Conservation (phyloP, 345 rosid species). For the Odontarrhena argentea region DNA sequence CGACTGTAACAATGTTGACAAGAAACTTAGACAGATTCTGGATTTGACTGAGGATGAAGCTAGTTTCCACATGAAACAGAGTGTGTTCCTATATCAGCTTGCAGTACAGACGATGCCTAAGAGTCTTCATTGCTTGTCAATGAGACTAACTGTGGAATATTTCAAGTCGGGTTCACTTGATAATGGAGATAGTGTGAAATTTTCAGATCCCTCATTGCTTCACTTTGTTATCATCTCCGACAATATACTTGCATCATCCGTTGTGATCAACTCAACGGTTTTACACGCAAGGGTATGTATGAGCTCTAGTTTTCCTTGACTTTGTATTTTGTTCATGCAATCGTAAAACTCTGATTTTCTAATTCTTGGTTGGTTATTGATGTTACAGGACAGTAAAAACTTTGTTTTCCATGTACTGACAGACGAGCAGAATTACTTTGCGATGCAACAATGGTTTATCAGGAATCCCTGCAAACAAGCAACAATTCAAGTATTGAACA, state of each 20-base stretch:
- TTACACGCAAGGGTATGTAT: conserved; percentile 64
- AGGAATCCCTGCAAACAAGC: conserved; percentile 68
- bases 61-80: conserved; percentile 79
- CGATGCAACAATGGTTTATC: conserved; percentile 87
- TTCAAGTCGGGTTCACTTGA: conserved; percentile 59
- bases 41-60: conserved; percentile 94
- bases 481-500: conserved; percentile 65
- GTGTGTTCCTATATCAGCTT: conserved; percentile 76
- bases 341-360: conserved; percentile 16
- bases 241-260: conserved; percentile 85
- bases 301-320: conserved; percentile 15
- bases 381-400: conserved; percentile 78
- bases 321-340: conserved; percentile 19
- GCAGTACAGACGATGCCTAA: conserved; percentile 94
- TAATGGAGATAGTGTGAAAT: conserved; percentile 55
- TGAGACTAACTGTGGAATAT: conserved; percentile 85
- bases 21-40: conserved; percentile 86
- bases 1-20: conserved; percentile 89
- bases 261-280: conserved; percentile 84
- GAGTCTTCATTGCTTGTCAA: conserved; percentile 91
- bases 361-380: conserved; percentile 38
- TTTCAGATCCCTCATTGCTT: conserved; percentile 63
- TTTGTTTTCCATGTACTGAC: conserved; percentile 91
- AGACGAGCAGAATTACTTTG: conserved; percentile 77
- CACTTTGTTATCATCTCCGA: conserved; percentile 80